A percentile compares a stretch with the other conserved stretches of the same genome.
Conservation (phyloP, 1,139 yeast species). For the Saccharomyces uvarum region DNA sequence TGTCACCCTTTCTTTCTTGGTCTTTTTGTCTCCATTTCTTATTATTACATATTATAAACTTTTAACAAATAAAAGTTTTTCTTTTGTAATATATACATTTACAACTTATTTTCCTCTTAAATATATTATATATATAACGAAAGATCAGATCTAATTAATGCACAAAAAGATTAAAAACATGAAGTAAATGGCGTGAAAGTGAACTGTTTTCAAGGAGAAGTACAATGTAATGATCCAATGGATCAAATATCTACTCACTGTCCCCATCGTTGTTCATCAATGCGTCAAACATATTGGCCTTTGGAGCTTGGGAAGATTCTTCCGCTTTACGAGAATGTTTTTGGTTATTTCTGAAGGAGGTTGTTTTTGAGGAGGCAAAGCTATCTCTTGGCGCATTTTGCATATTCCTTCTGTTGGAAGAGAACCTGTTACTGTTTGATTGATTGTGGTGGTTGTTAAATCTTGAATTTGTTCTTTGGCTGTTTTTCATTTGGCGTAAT, state of each 20-base stretch:
- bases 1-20: not conserved
- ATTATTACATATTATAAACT: not conserved
- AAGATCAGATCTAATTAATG: conserved; percentile 6
- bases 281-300: conserved; percentile 30
- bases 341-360: conserved; percentile 25
- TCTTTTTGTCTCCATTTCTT: not conserved
- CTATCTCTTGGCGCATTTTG: conserved; percentile 23
- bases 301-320: conserved; percentile 22
- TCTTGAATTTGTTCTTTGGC: conserved; percentile 28
- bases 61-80: not conserved
- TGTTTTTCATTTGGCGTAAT: conserved; percentile 35
- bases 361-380: conserved; percentile 27
- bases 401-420: conserved; percentile 17
- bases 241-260: not conserved
- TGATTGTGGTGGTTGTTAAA: conserved; percentile 15
- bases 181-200: not conserved
- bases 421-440: conserved; percentile 13
- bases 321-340: conserved; percentile 22
- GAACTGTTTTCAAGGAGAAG: not conserved
- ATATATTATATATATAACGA: not conserved
- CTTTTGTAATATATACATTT: not conserved
- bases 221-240: not conserved
- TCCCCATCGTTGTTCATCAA: conserved; percentile 29
- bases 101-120: not conserved
- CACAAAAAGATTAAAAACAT: not conserved